phyloP scores from a whole-genome alignment of 768 basidiomycete genomes.

The Boletus rubescentipes region DNA sequence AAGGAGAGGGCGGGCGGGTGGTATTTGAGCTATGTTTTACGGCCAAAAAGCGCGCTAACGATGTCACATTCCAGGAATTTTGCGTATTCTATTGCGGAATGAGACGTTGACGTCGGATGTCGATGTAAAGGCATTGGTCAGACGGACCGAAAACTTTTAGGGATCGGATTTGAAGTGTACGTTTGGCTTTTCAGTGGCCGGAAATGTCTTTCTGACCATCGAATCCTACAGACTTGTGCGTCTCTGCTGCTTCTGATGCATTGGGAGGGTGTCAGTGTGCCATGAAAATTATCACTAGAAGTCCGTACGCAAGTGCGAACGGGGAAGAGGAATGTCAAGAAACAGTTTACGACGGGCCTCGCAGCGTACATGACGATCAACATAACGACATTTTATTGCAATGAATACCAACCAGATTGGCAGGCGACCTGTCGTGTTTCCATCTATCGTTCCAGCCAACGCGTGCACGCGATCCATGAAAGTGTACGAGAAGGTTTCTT shows the following conservation, averaged over 20 bases:
- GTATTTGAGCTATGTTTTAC: not conserved
- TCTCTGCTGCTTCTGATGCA: conserved; percentile 87
- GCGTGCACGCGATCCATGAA: no score
- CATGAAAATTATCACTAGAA: conserved; percentile 52
- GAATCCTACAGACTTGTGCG: conserved; percentile 71
- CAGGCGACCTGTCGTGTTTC: conserved; percentile 24
- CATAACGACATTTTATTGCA: not conserved
- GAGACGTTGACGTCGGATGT: conserved; percentile 69
- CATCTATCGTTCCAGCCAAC: conserved; percentile 2
- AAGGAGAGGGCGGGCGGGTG: conserved; percentile 77
- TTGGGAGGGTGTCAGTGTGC: conserved; percentile 81
- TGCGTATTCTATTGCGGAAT: conserved; percentile 83
- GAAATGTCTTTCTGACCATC: conserved; percentile 6
- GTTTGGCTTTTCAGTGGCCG: conserved; percentile 26
- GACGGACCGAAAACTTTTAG: conserved; percentile 82
- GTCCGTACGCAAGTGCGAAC: conserved; percentile 16
- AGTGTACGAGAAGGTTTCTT: no score
- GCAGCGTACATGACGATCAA: conserved; percentile 10
- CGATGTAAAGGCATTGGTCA: conserved; percentile 57
- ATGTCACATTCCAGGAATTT: conserved; percentile 57
- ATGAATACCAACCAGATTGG: not conserved
- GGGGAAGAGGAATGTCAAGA: conserved; percentile 21
- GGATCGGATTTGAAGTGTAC: conserved; percentile 93
- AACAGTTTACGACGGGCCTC: conserved; percentile 24
- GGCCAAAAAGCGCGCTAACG: conserved; percentile 5